These are phyloP conservation scores for Tremella yokohamensis DNA, from an alignment of 768 basidiomycete species.

Conservation along the genomic window DNA sequence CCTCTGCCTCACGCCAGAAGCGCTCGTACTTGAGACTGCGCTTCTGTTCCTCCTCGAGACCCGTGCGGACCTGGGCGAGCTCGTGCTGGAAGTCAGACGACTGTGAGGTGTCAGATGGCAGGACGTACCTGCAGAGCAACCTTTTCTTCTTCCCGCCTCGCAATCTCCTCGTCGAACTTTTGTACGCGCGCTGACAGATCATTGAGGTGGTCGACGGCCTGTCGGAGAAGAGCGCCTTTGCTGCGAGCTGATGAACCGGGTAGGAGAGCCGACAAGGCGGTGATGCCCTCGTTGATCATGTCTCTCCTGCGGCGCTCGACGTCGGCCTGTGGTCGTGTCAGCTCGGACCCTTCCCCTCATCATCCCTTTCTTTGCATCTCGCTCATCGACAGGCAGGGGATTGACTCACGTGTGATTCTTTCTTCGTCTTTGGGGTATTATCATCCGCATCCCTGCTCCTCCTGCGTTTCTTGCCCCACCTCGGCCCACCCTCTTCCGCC, in stretches of 20 bases:
- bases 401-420: constrained; percentile 49
- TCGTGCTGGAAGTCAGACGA: constrained; percentile 15
- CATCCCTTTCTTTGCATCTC: not conserved
- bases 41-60: constrained; percentile 30
- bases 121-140: constrained; percentile 25
- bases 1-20: constrained; percentile 45
- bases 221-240: constrained; percentile 81
- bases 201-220: constrained; percentile 86
- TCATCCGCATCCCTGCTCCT: not conserved
- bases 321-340: constrained; percentile 69
- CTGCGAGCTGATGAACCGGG: constrained; percentile 68
- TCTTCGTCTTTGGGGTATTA: constrained; percentile 24
- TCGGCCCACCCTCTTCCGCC: constrained; percentile 2
- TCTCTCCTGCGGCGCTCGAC: constrained; percentile 91
- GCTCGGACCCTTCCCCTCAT: too few species aligned
- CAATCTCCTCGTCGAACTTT: constrained; percentile 52
- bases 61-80: constrained; percentile 11
- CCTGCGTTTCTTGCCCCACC: not conserved
- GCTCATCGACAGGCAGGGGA: not conserved
- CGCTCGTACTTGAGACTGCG: constrained; percentile 32
- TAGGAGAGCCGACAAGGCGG: constrained; percentile 80
- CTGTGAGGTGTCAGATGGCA: not conserved
- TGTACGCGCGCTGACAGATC: constrained; percentile 89
- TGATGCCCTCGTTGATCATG: constrained; percentile 95
- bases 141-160: constrained; percentile 23